Evolutionary conservation across 2,329 filamentous ascomycete genomes (phyloP).

Genomic region (Colletotrichum musicola): DNA sequence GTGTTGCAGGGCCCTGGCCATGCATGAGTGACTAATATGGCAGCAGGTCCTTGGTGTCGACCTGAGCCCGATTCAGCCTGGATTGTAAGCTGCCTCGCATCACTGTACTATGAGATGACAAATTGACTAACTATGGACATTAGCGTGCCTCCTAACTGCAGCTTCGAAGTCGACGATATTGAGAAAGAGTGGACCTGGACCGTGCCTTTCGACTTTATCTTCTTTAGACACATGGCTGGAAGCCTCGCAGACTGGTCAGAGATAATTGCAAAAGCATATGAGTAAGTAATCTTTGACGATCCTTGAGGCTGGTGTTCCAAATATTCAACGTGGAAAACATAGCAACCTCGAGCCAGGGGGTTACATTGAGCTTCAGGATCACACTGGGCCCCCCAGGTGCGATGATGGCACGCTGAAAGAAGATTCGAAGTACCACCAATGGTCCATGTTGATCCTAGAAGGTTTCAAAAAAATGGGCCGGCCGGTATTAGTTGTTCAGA

Average conservation of each 20-base stretch:
- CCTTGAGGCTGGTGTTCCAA: background rate
- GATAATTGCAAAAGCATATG: slow-evolving; percentile 42
- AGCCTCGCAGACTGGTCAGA: slow-evolving; percentile 44
- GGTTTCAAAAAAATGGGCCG: slow-evolving; percentile 10
- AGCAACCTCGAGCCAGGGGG: slow-evolving; percentile 48
- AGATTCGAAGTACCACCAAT: slow-evolving; percentile 44
- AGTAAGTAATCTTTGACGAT: slow-evolving; percentile 41
- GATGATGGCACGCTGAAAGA: slow-evolving; percentile 48
- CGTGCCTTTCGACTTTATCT: slow-evolving; percentile 51
- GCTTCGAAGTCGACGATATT: slow-evolving; percentile 55
- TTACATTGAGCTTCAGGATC: slow-evolving; percentile 49
- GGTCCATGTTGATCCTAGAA: slow-evolving; percentile 50
- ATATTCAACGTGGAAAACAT: slow-evolving; percentile 1
- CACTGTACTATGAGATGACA: too few species aligned
- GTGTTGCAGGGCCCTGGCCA: too few species aligned
- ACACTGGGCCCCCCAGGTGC: slow-evolving; percentile 43
- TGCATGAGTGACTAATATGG: background rate
- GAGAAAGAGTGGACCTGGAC: slow-evolving; percentile 50
- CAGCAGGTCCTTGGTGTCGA: slow-evolving; percentile 46
- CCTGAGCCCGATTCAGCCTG: slow-evolving; percentile 50
- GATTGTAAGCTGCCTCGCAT: slow-evolving; percentile 40
- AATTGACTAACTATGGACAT: background rate
- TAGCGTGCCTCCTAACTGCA: slow-evolving; percentile 57
- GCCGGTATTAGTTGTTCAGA: background rate
- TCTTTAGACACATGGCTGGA: slow-evolving; percentile 47